These are phyloP conservation scores for Entomophthora muscae DNA, from an alignment of 371 early-diverging fungal species.

Conservation along the genomic window DNA sequence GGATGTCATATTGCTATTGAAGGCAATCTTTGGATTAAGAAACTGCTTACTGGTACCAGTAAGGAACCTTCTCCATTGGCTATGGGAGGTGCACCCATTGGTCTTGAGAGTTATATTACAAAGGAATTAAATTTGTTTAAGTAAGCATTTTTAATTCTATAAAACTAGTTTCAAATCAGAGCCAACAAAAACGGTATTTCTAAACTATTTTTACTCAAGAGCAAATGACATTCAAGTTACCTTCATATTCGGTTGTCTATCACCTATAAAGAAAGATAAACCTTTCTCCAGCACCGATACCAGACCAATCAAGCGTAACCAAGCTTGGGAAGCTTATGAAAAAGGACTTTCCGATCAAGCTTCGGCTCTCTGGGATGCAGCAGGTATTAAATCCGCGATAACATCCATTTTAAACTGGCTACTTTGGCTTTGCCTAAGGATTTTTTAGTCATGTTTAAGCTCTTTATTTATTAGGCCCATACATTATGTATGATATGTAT, in stretches of 20 bases:
- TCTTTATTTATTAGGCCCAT: too few species aligned
- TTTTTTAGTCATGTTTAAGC: too few species aligned
- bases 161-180: too few species aligned
- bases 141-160: too few species aligned
- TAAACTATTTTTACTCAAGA: constrained; percentile 12
- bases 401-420: too few species aligned
- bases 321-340: constrained; percentile 56
- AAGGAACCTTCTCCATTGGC: constrained; percentile 38
- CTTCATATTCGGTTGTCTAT: constrained; percentile 60
- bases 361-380: constrained; percentile 29
- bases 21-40: constrained; percentile 56
- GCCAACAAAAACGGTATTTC: too few species aligned
- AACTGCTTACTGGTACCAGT: constrained; percentile 20
- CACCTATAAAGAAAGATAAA: constrained; percentile 50
- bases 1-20: constrained; percentile 58
- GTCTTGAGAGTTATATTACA: constrained; percentile 34
- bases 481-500: too few species aligned
- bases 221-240: constrained; percentile 11
- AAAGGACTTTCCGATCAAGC: constrained; percentile 40
- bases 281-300: constrained; percentile 43
- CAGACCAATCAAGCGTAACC: constrained; percentile 36
- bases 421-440: too few species aligned
- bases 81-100: constrained; percentile 53
- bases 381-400: too few species aligned
- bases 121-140: constrained; percentile 15